Evolutionary conservation across 805 yeast genomes (phyloP).

Genomic region (Spathaspora arborariae): DNA sequence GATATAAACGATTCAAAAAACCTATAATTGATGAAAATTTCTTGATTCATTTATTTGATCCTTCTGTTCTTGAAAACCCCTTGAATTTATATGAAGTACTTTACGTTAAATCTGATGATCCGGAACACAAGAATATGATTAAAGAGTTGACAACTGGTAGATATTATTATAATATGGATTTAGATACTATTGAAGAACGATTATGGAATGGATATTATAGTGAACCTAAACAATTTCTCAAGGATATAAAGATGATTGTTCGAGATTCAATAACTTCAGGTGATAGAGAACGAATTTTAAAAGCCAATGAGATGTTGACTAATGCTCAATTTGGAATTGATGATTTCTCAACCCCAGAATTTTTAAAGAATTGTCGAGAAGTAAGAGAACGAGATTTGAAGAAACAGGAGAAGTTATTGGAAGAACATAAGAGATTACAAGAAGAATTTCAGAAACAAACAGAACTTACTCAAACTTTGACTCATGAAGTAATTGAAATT

Average conservation of each 20-base stretch:
- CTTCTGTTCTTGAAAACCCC: conserved; percentile 39
- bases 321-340: conserved; percentile 95
- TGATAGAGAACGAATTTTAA: conserved; percentile 76
- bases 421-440: conserved; percentile 28
- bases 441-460: conserved; percentile 16
- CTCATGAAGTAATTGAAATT: conserved; percentile 1
- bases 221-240: conserved; percentile 85
- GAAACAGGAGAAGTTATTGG: conserved; percentile 44
- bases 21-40: conserved; percentile 81
- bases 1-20: conserved; percentile 87
- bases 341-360: conserved; percentile 72
- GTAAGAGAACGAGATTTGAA: conserved; percentile 62
- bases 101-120: conserved; percentile 44
- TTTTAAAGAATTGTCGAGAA: conserved; percentile 71
- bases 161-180: conserved; percentile 79
- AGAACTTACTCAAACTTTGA: background rate
- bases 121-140: conserved; percentile 62
- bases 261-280: conserved; percentile 69
- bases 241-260: conserved; percentile 80
- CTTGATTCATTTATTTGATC: conserved; percentile 75
- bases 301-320: conserved; percentile 93
- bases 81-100: conserved; percentile 32
- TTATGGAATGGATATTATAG: conserved; percentile 95
- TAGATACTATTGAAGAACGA: conserved; percentile 90
- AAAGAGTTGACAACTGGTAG: conserved; percentile 74